Percentiles rank a stretch among this genome's conserved stretches.
phyloP scores from a whole-genome alignment of 768 basidiomycete genomes.

The Kwoniella sp. region DNA sequence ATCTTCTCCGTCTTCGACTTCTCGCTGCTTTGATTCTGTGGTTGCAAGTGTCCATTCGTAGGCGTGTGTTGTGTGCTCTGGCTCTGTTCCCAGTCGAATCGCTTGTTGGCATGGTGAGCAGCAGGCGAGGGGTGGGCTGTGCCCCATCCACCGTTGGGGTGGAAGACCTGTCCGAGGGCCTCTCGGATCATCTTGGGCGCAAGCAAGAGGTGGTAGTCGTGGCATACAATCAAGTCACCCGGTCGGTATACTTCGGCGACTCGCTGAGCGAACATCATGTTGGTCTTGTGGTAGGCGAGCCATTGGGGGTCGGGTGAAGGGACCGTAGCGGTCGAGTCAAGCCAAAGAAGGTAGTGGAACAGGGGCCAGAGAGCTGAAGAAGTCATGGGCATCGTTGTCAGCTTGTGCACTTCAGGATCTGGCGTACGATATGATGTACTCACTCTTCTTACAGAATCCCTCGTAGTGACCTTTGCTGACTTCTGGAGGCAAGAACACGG shows the following conservation, averaged over 20 bases:
- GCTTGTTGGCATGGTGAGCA: conserved; percentile 31
- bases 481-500: conserved; percentile 66
- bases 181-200: conserved; percentile 82
- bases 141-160: conserved; percentile 29
- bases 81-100: conserved; percentile 45
- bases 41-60: conserved; percentile 13
- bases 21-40: conserved; percentile 4
- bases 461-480: conserved; percentile 93
- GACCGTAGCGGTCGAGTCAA: conserved; percentile 82
- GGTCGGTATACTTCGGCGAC: conserved; percentile 77
- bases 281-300: conserved; percentile 77
- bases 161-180: conserved; percentile 58
- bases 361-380: conserved; percentile 91
- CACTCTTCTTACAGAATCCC: conserved; percentile 96
- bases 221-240: conserved; percentile 77
- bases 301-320: conserved; percentile 76
- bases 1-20: conserved; percentile 22
- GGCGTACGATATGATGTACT: conserved; percentile 54
- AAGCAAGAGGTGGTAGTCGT: conserved; percentile 95
- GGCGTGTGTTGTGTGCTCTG: conserved; percentile 13
- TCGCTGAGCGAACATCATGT: conserved; percentile 79
- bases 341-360: conserved; percentile 98
- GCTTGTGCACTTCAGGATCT: conserved; percentile 3
- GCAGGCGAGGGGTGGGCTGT: conserved; percentile 39
- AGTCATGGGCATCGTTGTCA: too few species aligned